These are phyloP conservation scores for Penicillium sp. DNA, from an alignment of 2,329 filamentous ascomycete genomes.

Conservation along the genomic window DNA sequence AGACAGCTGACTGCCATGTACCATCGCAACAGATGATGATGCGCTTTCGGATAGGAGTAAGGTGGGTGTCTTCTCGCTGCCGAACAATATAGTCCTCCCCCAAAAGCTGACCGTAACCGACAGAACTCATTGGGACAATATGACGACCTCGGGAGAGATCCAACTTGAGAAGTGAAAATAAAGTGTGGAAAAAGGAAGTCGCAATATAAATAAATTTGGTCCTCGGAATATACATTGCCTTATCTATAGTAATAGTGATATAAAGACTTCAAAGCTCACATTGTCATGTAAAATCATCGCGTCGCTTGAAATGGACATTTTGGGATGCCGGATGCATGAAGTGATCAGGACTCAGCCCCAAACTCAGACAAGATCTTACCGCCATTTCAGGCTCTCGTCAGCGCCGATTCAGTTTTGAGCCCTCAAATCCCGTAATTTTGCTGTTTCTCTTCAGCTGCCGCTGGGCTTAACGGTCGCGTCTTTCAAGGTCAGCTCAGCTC, in stretches of 20 bases:
- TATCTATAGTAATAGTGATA: background rate
- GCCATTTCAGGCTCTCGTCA: background rate
- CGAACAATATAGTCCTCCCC: slow-evolving; percentile 12
- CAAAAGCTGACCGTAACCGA: background rate
- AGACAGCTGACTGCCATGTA: slow-evolving; percentile 37
- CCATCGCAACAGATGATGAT: slow-evolving; percentile 41
- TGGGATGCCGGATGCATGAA: background rate
- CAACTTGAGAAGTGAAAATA: background rate
- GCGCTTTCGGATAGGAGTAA: slow-evolving; percentile 26
- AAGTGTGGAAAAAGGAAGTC: background rate
- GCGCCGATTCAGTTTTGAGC: background rate
- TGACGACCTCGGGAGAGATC: background rate
- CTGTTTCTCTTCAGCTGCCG: slow-evolving; percentile 1
- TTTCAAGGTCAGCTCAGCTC: background rate
- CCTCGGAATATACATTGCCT: background rate
- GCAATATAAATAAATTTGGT: background rate
- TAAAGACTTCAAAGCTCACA: background rate
- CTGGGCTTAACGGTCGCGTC: too few relatives aligned
- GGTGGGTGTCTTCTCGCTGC: slow-evolving; percentile 9
- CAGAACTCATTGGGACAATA: background rate
- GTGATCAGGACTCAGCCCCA: background rate
- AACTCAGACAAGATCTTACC: background rate
- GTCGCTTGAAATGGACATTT: background rate
- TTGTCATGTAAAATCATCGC: background rate
- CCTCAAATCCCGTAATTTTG: background rate